Evolutionary conservation across 1,139 yeast species (phyloP), one percentile per base, ranked within the genome.

Genomic region (Candida pseudoviswanathii): DNA sequence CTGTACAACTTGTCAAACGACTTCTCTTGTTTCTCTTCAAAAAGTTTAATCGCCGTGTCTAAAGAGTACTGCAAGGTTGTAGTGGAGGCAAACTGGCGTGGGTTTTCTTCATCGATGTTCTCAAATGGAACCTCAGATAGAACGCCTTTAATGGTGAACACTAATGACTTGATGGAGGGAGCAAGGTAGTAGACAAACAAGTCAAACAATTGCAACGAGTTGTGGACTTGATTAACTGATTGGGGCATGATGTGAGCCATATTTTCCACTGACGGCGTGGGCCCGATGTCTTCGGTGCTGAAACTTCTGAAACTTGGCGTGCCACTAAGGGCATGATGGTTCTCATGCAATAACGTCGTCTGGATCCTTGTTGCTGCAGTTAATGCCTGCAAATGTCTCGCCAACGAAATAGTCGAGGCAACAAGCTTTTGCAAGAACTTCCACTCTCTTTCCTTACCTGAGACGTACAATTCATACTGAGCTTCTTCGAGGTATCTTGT

Each of bases 141-240:
- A 7, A 87, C 84, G 31, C 81, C 84, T 51, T 82, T 77, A 42
- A 88, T 69, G 0, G 94, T 86, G 58, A 78, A 82, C 1, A 82
- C 76, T 54, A 85, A 82, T 2, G 90, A 83, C 58, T 82, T 81
- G 65, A 86, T 78, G 0, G 92, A 84, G 0, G 96, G 95, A 0
- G 92, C 88, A 44, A 89, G 70, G 57, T 84, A 77, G 55, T 78
- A 78, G 2, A 85, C 83, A 63, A 88, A 89, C 41, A 85, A 62
- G 49, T 82, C 84, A 63, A 86, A 86, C 22, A 87, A 67, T 56
- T 83, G 85, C 21, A 50, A 38, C 7, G 58, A 50, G 22, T 50
- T 44, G 33, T 50, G 52, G 3, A 46, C 47, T 22, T 51, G 53
- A 7, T 50, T 25, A 2, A 29, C 24, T 8, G 46, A 16, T 21